Evolutionary conservation across 2,329 filamentous ascomycete species (phyloP).

Genomic region (Aspergillus carbonarius): DNA sequence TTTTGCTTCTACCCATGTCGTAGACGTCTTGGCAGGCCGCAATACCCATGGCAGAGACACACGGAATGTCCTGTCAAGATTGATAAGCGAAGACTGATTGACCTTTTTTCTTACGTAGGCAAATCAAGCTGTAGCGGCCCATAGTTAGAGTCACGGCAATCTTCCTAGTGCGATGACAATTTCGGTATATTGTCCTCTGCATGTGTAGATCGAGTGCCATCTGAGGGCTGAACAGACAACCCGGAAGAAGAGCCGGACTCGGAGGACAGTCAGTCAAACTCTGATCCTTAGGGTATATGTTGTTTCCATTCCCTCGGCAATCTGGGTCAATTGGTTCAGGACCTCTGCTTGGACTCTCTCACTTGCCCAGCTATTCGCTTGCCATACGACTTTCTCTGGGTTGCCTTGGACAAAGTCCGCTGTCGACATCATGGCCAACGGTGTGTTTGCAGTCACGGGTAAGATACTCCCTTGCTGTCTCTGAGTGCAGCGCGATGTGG

Average conservation of each 20-base stretch:
- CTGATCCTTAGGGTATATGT: background rate
- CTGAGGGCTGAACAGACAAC: background rate
- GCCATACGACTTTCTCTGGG: background rate
- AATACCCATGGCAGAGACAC: background rate
- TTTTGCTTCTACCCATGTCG: background rate
- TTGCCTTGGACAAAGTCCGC: background rate
- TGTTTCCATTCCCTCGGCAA: background rate
- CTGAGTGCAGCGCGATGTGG: background rate
- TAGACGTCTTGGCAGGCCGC: background rate
- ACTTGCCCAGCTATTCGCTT: background rate
- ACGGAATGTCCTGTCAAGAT: background rate
- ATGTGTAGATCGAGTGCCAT: background rate
- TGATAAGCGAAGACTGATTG: background rate
- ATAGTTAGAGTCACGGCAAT: background rate
- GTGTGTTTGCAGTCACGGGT: constrained; percentile 19
- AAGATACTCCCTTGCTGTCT: background rate
- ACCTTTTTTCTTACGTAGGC: background rate
- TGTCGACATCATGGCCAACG: constrained; percentile 10
- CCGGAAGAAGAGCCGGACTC: background rate
- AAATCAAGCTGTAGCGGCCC: background rate
- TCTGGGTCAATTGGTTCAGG: background rate
- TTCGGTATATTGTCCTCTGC: background rate
- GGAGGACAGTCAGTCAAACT: background rate
- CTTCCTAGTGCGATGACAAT: background rate
- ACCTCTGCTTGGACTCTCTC: background rate